A percentile compares a stretch with the other conserved stretches of the same genome.
phyloP scores from a whole-genome alignment of 164 flowering plant genomes.

The Vitis cinerea region DNA sequence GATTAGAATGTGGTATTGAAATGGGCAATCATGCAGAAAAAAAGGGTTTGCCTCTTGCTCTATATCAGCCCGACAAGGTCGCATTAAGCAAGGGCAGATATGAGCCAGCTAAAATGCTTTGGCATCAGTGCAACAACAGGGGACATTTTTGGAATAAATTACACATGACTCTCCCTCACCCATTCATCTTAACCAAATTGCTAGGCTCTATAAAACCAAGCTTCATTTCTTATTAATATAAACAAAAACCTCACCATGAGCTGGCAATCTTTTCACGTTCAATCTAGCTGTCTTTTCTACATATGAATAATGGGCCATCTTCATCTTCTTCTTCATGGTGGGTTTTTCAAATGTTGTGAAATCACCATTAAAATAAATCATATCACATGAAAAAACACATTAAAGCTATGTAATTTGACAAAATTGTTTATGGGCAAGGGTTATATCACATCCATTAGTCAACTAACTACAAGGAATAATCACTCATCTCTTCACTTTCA shows the following conservation, averaged over 20 bases:
- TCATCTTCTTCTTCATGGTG: not conserved
- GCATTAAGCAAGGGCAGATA: conserved; percentile 44
- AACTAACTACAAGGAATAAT: too few species aligned
- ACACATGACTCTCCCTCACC: not conserved
- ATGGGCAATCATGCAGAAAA: conserved; percentile 26
- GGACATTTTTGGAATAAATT: conserved; percentile 25
- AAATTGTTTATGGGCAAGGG: too few species aligned
- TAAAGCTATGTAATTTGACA: too few species aligned
- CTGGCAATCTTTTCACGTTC: conserved; percentile 21
- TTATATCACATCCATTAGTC: too few species aligned
- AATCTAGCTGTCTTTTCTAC: not conserved
- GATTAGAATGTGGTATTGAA: conserved; percentile 8
- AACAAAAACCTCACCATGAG: conserved; percentile 10
- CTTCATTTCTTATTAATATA: too few species aligned
- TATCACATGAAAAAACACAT: too few species aligned
- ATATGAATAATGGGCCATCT: not conserved
- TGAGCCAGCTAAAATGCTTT: conserved; percentile 30
- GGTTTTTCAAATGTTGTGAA: too few species aligned
- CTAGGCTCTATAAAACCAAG: not conserved
- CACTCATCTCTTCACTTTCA: too few species aligned
- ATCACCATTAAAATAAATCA: too few species aligned
- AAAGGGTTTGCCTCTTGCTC: conserved; percentile 14
- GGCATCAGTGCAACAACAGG: conserved; percentile 22
- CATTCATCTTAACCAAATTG: too few species aligned
- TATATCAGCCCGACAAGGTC: conserved; percentile 36